Percentiles rank a stretch among this genome's conserved stretches.
These are phyloP conservation scores for Davidsoniella eucalypti DNA, from an alignment of 2,329 filamentous ascomycete species.

Conservation along the genomic window DNA sequence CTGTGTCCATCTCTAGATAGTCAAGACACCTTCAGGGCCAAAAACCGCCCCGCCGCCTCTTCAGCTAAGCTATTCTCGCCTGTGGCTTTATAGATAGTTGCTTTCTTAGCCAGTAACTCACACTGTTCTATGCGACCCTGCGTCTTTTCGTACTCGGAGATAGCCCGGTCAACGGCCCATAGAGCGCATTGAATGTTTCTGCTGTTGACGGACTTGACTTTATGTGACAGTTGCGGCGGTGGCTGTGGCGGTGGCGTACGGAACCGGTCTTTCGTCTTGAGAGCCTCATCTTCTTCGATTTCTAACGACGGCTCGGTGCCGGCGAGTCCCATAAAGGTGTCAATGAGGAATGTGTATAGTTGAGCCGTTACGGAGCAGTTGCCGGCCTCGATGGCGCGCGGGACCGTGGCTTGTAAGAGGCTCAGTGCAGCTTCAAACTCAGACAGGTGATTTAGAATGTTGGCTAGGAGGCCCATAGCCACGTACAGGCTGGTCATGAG, in stretches of 20 bases:
- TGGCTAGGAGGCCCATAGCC: conserved; percentile 48
- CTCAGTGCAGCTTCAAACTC: conserved; percentile 53
- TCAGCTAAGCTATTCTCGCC: conserved; percentile 46
- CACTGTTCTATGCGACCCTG: conserved; percentile 52
- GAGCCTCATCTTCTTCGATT: too few relatives aligned
- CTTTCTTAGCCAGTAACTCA: conserved; percentile 70
- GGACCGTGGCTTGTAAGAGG: conserved; percentile 53
- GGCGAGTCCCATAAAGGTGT: conserved; percentile 65
- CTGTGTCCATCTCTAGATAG: background rate
- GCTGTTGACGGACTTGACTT: background rate
- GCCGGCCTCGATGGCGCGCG: conserved; percentile 58
- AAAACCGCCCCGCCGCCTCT: background rate
- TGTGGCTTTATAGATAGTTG: conserved; percentile 53
- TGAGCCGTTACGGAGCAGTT: conserved; percentile 44
- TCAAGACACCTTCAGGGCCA: background rate
- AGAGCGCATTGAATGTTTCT: conserved; percentile 18
- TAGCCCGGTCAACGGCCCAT: conserved; percentile 32
- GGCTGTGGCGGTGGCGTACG: conserved; percentile 16
- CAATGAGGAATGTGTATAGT: conserved; percentile 54
- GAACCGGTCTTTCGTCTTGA: background rate
- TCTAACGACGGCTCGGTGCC: conserved; percentile 25
- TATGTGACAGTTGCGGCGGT: conserved; percentile 16
- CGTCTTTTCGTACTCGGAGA: conserved; percentile 46
- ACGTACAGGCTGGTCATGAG: conserved; percentile 58
- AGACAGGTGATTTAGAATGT: conserved; percentile 49